Evolutionary conservation across 2,329 filamentous ascomycete genomes (phyloP).

Genomic region (Colletotrichum tanaceti): DNA sequence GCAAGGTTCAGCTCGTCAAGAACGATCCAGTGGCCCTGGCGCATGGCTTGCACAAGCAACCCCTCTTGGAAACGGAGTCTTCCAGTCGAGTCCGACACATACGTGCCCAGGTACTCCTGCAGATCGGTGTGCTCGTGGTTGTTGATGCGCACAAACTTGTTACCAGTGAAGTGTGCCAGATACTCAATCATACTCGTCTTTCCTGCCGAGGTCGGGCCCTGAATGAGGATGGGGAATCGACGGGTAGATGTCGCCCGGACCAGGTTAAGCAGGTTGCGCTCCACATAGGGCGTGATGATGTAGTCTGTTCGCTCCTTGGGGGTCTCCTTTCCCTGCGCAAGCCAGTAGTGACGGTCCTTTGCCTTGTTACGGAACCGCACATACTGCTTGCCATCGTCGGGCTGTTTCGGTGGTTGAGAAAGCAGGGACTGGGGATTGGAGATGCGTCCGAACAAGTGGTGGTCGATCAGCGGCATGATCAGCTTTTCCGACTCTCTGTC

Average conservation of each 20-base stretch:
- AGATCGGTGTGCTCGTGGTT: conserved; percentile 99
- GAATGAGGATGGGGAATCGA: conserved; percentile 92
- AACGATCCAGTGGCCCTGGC: conserved; percentile 97
- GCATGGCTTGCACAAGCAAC: conserved; percentile 88
- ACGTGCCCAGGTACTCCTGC: conserved; percentile 96
- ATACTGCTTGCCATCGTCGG: conserved; percentile 80
- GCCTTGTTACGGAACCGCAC: conserved; percentile 79
- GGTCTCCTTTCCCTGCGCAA: conserved; percentile 77
- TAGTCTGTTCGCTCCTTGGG: conserved; percentile 85
- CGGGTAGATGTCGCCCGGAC: conserved; percentile 93
- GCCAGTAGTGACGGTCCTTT: conserved; percentile 83
- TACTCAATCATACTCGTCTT: conserved; percentile 99
- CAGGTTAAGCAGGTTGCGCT: conserved; percentile 92
- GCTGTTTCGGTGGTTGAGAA: conserved; percentile 80
- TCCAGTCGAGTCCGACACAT: conserved; percentile 86
- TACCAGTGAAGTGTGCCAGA: conserved; percentile 94
- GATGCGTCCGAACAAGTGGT: conserved; percentile 79
- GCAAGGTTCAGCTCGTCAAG: conserved; percentile 97
- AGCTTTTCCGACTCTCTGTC: conserved; percentile 83
- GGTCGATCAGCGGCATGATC: conserved; percentile 81
- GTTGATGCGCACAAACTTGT: conserved; percentile 98
- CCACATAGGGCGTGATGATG: conserved; percentile 95
- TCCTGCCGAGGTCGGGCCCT: conserved; percentile 95
- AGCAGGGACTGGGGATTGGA: conserved; percentile 78
- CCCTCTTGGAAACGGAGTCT: conserved; percentile 93